Conservation (phyloP, 768 basidiomycete genomes). For the Boletus bicolor region DNA sequence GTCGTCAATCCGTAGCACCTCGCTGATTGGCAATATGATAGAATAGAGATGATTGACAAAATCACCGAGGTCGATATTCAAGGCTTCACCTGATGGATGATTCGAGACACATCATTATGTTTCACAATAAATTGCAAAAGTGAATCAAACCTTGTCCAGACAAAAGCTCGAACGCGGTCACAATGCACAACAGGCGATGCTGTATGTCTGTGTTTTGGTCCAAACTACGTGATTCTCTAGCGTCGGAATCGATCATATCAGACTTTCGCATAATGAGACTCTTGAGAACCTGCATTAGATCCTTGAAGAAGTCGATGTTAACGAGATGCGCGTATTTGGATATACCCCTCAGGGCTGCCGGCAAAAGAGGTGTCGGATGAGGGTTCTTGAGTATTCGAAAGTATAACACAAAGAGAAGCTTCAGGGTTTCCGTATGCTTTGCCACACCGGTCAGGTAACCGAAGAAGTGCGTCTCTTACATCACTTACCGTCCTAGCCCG, state of each 20-base stretch:
- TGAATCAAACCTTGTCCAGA: slow-evolving; percentile 79
- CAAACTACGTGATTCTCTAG: slow-evolving; percentile 28
- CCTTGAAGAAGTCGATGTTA: slow-evolving; percentile 98
- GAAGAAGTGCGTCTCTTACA: slow-evolving; percentile 7
- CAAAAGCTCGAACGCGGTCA: slow-evolving; percentile 95
- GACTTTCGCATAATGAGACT: slow-evolving; percentile 58
- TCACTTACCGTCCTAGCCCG: slow-evolving; percentile 70
- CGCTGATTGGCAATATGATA: slow-evolving; percentile 71
- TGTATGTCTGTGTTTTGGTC: slow-evolving; percentile 43
- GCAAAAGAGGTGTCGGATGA: slow-evolving; percentile 71
- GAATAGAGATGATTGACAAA: slow-evolving; percentile 84
- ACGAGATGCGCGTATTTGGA: slow-evolving; percentile 93
- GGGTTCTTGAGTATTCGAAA: slow-evolving; percentile 93
- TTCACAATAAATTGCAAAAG: slow-evolving; percentile 8
- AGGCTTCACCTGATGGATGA: slow-evolving; percentile 73
- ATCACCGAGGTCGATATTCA: slow-evolving; percentile 91
- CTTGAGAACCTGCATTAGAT: slow-evolving; percentile 85
- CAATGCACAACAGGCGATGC: slow-evolving; percentile 77
- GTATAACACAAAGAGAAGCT: slow-evolving; percentile 94
- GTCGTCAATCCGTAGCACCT: slow-evolving; percentile 63
- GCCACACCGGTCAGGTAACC: slow-evolving; percentile 21
- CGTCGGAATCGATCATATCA: slow-evolving; percentile 40
- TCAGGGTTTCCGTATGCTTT: slow-evolving; percentile 97
- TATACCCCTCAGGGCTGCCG: slow-evolving; percentile 87
- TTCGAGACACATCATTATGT: slow-evolving; percentile 2